These are phyloP conservation scores for Oryza nivara DNA, from an alignment of 176 grass and related monocot species.

Conservation along the genomic window DNA sequence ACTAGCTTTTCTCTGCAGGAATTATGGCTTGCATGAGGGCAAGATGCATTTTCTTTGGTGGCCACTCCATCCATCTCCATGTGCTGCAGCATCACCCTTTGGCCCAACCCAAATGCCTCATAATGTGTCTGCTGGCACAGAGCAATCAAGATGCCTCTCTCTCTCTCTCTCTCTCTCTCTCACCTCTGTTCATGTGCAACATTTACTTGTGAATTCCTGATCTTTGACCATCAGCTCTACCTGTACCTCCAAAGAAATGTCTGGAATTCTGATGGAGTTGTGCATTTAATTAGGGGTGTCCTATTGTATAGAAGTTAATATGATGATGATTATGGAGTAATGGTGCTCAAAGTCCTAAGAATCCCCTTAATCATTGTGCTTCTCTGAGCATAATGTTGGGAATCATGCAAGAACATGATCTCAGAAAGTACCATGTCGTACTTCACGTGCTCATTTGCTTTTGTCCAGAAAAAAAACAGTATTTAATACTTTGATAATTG, in stretches of 20 bases:
- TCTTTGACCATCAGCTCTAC: constrained; percentile 40
- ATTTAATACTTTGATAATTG: constrained; percentile 1
- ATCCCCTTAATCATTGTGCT: not conserved
- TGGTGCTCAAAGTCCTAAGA: not conserved
- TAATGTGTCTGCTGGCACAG: constrained; percentile 47
- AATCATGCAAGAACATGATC: constrained; percentile 1
- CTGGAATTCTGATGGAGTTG: not conserved
- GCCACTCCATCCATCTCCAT: constrained; percentile 43
- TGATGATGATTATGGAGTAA: not conserved
- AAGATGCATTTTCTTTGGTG: constrained; percentile 40
- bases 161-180: constrained; percentile 8
- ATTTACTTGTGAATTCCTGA: constrained; percentile 33
- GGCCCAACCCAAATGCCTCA: constrained; percentile 42
- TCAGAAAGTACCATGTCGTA: constrained; percentile 14
- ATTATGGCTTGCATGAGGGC: constrained; percentile 46
- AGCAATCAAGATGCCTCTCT: constrained; percentile 43
- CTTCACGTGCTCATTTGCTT: constrained; percentile 2
- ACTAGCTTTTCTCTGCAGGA: constrained; percentile 54
- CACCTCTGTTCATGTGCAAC: constrained; percentile 43
- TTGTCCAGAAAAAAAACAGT: not conserved
- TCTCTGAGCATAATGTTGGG: not conserved
- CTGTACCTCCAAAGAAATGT: constrained; percentile 8
- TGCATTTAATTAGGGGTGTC: not conserved
- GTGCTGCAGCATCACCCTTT: constrained; percentile 47
- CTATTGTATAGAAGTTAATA: not conserved